phyloP scores from a whole-genome alignment of 2,329 filamentous ascomycete species.

The Colletotrichum incanum region DNA sequence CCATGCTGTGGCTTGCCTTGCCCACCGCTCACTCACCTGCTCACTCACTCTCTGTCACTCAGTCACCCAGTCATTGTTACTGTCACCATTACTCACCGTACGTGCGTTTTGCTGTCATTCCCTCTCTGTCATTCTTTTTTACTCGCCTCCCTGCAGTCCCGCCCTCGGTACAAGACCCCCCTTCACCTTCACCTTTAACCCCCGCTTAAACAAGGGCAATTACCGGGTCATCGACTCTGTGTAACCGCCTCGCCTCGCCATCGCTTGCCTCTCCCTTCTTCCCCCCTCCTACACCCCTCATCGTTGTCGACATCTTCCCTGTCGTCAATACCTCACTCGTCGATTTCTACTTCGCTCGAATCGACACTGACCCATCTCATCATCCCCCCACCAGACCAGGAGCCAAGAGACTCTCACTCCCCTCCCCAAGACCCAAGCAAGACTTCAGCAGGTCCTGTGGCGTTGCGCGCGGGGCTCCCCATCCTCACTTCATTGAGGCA shows the following conservation, averaged over 20 bases:
- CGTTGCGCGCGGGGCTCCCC: slow-evolving; percentile 40
- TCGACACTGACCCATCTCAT: slow-evolving; percentile 14
- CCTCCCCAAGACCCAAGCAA: not conserved
- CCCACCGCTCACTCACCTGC: not conserved
- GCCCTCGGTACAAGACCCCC: not conserved
- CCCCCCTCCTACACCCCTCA: slow-evolving; percentile 12
- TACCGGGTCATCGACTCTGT: slow-evolving; percentile 22
- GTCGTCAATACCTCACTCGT: slow-evolving; percentile 37
- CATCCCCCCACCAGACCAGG: slow-evolving; percentile 21
- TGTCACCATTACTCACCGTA: not conserved
- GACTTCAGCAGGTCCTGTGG: slow-evolving; percentile 16
- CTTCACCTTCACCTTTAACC: not conserved
- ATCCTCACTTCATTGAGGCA: slow-evolving; percentile 33
- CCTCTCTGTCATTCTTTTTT: not conserved
- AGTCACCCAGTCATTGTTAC: not conserved
- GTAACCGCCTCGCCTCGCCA: slow-evolving; percentile 17
- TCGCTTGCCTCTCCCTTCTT: slow-evolving; percentile 20
- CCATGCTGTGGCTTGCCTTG: slow-evolving; percentile 21
- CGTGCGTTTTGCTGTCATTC: not conserved
- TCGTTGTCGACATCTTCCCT: slow-evolving; percentile 41
- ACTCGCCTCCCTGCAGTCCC: slow-evolving; percentile 3
- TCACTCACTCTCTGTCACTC: not conserved
- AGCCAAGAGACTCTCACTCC: not conserved
- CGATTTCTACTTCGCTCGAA: slow-evolving; percentile 1
- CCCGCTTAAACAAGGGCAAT: slow-evolving; percentile 17